These are phyloP conservation scores for Areca catechu DNA, from an alignment of 176 grass and related monocot genomes.

Conservation along the genomic window DNA sequence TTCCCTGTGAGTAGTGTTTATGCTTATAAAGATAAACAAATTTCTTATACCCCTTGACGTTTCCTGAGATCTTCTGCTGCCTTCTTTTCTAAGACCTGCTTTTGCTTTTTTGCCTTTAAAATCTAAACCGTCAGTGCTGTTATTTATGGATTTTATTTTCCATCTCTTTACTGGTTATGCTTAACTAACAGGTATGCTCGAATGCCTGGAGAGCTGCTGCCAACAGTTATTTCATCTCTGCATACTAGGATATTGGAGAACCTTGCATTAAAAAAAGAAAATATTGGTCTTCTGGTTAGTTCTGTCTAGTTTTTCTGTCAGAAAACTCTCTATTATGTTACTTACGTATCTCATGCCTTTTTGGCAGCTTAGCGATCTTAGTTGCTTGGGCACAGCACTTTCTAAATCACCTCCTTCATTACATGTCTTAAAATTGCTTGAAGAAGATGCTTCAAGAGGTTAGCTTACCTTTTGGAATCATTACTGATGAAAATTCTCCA, in stretches of 20 bases:
- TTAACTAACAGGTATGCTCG: slow-evolving; percentile 57
- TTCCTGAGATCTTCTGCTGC: no score
- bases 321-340: background rate
- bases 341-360: slow-evolving; percentile 4
- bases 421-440: slow-evolving; percentile 57
- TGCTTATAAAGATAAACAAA: no score
- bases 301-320: slow-evolving; percentile 7
- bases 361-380: slow-evolving; percentile 71
- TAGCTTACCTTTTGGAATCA: slow-evolving; percentile 11
- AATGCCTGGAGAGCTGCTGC: slow-evolving; percentile 77
- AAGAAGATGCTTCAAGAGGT: slow-evolving; percentile 44
- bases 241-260: slow-evolving; percentile 31
- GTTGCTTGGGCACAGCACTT: slow-evolving; percentile 77
- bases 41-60: no score
- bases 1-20: no score
- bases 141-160: background rate
- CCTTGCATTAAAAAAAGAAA: slow-evolving; percentile 44
- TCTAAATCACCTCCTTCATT: slow-evolving; percentile 64
- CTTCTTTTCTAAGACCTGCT: background rate
- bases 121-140: no score
- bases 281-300: slow-evolving; percentile 74
- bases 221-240: slow-evolving; percentile 51
- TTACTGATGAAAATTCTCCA: no score
- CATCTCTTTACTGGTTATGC: slow-evolving; percentile 6
- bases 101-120: slow-evolving; percentile 9